These are phyloP conservation scores for Colletotrichum simmondsii DNA, from an alignment of 2,329 filamentous ascomycete genomes.

Conservation along the genomic window DNA sequence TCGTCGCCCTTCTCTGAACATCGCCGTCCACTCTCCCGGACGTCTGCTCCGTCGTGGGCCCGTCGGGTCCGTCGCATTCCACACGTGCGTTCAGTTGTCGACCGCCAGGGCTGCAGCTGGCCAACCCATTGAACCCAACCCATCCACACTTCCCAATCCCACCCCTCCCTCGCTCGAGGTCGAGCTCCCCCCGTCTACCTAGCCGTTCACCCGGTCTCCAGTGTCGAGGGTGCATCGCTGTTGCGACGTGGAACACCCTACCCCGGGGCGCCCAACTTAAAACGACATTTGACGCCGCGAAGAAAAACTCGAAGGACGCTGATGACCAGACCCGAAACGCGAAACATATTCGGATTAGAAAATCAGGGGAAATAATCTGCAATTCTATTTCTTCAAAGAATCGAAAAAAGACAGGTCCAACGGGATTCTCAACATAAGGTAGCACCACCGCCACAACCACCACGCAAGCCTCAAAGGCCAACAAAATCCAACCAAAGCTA, in stretches of 20 bases:
- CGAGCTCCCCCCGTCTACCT: background rate
- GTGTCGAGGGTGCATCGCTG: background rate
- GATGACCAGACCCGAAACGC: constrained; percentile 26
- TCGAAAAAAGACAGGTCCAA: background rate
- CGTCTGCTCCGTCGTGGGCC: constrained; percentile 23
- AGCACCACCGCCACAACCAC: background rate
- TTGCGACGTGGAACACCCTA: constrained; percentile 24
- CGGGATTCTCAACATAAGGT: background rate
- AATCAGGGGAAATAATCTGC: background rate
- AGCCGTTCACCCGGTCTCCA: constrained; percentile 3
- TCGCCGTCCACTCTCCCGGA: constrained; percentile 11
- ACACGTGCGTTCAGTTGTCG: background rate
- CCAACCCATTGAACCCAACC: background rate
- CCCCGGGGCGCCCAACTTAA: constrained; percentile 24
- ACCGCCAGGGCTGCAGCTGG: constrained; percentile 17
- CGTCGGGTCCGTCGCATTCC: constrained; percentile 24
- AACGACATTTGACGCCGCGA: constrained; percentile 11
- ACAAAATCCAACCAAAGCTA: constrained; percentile 7
- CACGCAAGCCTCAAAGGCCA: background rate
- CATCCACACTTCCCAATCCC: background rate
- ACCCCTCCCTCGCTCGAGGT: background rate
- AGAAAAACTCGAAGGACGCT: background rate
- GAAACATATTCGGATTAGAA: background rate
- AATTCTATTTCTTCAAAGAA: background rate
- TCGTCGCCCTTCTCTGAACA: background rate